Percentiles rank a stretch among this genome's conserved stretches.
phyloP scores from a whole-genome alignment of 306 rosid species.

The Dalbergia oliveri region DNA sequence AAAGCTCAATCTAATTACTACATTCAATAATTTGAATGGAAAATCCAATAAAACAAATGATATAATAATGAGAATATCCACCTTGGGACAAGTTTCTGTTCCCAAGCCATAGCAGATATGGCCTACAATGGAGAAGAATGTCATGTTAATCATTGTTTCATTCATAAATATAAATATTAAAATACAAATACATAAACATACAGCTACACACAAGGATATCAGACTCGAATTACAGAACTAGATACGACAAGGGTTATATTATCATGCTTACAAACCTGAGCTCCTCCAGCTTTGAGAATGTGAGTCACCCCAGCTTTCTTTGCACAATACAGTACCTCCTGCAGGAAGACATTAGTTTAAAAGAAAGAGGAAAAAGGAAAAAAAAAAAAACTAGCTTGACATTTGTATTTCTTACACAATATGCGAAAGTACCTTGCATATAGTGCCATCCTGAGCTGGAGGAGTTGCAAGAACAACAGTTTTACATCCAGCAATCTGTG shows the following conservation, averaged over 20 bases:
- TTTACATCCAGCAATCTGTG: conserved; percentile 89
- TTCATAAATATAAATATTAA: conserved; percentile 6
- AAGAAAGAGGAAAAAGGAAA: not conserved
- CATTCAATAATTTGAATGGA: not conserved
- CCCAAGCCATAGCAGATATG: conserved; percentile 93
- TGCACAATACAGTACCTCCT: conserved; percentile 96
- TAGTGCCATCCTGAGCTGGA: conserved; percentile 77
- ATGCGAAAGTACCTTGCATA: conserved; percentile 71
- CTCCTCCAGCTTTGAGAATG: conserved; percentile 94
- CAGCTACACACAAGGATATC: not conserved
- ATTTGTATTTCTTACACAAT: conserved; percentile 24
- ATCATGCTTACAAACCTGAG: conserved; percentile 68
- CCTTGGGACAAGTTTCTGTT: conserved; percentile 91
- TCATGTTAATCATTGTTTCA: conserved; percentile 23
- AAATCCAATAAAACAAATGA: conserved; percentile 14
- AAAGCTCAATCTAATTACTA: not conserved
- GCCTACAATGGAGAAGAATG: conserved; percentile 57
- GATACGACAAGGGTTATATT: not conserved
- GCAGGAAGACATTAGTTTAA: conserved; percentile 33
- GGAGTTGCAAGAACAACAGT: conserved; percentile 89
- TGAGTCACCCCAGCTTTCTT: conserved; percentile 94
- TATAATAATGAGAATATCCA: conserved; percentile 7
- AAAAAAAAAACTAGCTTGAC: conserved; percentile 16
- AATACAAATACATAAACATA: conserved; percentile 10
- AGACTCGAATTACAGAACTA: not conserved